Percentiles rank a stretch among this genome's conserved stretches.
Evolutionary conservation across 371 early-diverging fungal species (phyloP).

Genomic region (Syncephalastrum monosporum): DNA sequence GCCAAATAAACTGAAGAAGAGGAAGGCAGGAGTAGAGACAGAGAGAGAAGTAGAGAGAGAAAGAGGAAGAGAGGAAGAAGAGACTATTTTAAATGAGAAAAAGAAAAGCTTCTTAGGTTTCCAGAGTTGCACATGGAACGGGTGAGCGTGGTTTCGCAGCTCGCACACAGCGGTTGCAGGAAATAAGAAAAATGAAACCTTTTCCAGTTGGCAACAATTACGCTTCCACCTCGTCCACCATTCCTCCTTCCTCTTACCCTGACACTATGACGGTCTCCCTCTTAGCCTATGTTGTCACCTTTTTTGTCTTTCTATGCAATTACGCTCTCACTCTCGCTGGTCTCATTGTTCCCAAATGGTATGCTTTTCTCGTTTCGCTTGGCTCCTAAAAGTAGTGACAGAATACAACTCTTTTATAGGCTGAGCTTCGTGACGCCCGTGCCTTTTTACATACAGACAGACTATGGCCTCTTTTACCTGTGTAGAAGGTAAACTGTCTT

Average conservation of each 20-base stretch:
- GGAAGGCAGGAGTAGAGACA: neutral
- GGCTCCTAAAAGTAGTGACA: neutral
- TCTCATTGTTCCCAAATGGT: slow-evolving; percentile 47
- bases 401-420: slow-evolving; percentile 15
- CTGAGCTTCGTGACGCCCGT: slow-evolving; percentile 43
- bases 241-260: too few species aligned
- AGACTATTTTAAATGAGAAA: too few species aligned
- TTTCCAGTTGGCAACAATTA: too few species aligned
- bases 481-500: slow-evolving; percentile 34
- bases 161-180: too few species aligned
- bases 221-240: too few species aligned
- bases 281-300: slow-evolving; percentile 42
- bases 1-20: neutral
- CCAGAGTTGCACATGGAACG: too few species aligned
- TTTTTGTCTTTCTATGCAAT: slow-evolving; percentile 40
- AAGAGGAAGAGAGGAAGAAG: neutral
- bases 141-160: too few species aligned
- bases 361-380: neutral
- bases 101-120: too few species aligned
- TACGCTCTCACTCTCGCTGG: slow-evolving; percentile 37
- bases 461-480: slow-evolving; percentile 42
- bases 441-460: slow-evolving; percentile 49
- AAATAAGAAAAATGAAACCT: too few species aligned
- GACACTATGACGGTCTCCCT: slow-evolving; percentile 40
- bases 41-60: slow-evolving; percentile 7